phyloP scores from a whole-genome alignment of 495 filamentous ascomycete genomes.

The Xylaria bambusicola region DNA sequence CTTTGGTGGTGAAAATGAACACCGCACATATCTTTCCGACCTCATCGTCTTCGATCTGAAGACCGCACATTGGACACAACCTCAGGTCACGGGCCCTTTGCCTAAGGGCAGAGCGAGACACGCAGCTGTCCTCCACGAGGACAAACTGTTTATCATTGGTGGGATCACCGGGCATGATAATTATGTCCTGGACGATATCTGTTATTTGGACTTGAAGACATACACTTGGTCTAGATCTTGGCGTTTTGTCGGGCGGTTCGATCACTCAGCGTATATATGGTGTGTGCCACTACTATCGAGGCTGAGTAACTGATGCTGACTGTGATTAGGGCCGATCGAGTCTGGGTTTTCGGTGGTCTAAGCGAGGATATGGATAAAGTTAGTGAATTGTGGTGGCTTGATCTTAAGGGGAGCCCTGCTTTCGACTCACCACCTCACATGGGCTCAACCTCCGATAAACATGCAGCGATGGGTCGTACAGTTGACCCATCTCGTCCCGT shows the following conservation, averaged over 20 bases:
- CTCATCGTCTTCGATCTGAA: constrained; percentile 93
- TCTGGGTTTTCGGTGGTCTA: constrained; percentile 97
- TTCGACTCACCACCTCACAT: constrained; percentile 74
- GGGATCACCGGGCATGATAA: constrained; percentile 87
- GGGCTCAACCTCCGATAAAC: constrained; percentile 60
- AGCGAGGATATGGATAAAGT: constrained; percentile 94
- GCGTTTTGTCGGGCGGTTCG: constrained; percentile 91
- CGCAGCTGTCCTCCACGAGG: constrained; percentile 90
- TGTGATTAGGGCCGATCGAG: constrained; percentile 59
- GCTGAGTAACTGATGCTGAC: constrained; percentile 8
- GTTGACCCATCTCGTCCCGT: constrained; percentile 45
- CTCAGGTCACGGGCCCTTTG: constrained; percentile 76
- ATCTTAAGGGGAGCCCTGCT: constrained; percentile 83
- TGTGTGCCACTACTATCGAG: constrained; percentile 8
- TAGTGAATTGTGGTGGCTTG: constrained; percentile 94
- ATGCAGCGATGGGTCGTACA: constrained; percentile 33
- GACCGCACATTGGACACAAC: constrained; percentile 91
- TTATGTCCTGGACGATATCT: constrained; percentile 89
- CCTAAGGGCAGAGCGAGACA: constrained; percentile 90
- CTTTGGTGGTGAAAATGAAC: constrained; percentile 97
- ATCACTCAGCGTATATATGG: constrained; percentile 92
- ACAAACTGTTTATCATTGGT: constrained; percentile 92
- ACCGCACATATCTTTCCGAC: constrained; percentile 91
- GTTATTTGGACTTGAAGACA: constrained; percentile 93
- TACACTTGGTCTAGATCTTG: constrained; percentile 97